Conservation (phyloP, 2,329 filamentous ascomycete species). For the Penicillium sp. region DNA sequence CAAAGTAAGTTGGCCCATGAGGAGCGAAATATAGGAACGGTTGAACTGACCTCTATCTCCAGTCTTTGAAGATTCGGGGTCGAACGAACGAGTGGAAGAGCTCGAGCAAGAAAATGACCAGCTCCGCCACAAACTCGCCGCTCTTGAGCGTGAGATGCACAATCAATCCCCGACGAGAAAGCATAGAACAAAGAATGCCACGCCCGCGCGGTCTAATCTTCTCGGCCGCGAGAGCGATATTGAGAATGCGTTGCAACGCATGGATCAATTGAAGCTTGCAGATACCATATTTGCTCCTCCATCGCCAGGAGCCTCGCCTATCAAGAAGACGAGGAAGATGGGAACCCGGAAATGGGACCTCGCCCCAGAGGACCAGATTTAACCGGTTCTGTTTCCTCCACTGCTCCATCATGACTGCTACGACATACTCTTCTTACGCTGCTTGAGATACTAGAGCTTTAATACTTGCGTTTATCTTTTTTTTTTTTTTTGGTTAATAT, state of each 20-base stretch:
- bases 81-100: constrained; percentile 62
- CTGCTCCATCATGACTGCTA: constrained; percentile 19
- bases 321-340: constrained; percentile 47
- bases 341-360: constrained; percentile 51
- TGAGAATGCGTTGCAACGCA: constrained; percentile 40
- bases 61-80: constrained; percentile 51
- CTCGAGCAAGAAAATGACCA: constrained; percentile 70
- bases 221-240: constrained; percentile 42
- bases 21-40: not conserved
- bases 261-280: constrained; percentile 42
- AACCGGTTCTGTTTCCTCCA: not conserved
- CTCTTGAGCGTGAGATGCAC: constrained; percentile 65
- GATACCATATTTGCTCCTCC: constrained; percentile 34
- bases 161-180: constrained; percentile 63
- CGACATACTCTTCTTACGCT: constrained; percentile 13
- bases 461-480: constrained; percentile 3
- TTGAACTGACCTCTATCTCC: constrained; percentile 23
- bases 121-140: constrained; percentile 63
- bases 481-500: constrained; percentile 12
- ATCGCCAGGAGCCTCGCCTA: constrained; percentile 30
- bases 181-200: constrained; percentile 35
- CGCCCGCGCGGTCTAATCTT: constrained; percentile 30
- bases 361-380: constrained; percentile 43
- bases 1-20: constrained; percentile 37
- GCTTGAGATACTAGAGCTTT: constrained; percentile 4